These are phyloP conservation scores for Skeletonema potamos DNA, from an alignment of 108 stramenopile species.

Conservation along the genomic window DNA sequence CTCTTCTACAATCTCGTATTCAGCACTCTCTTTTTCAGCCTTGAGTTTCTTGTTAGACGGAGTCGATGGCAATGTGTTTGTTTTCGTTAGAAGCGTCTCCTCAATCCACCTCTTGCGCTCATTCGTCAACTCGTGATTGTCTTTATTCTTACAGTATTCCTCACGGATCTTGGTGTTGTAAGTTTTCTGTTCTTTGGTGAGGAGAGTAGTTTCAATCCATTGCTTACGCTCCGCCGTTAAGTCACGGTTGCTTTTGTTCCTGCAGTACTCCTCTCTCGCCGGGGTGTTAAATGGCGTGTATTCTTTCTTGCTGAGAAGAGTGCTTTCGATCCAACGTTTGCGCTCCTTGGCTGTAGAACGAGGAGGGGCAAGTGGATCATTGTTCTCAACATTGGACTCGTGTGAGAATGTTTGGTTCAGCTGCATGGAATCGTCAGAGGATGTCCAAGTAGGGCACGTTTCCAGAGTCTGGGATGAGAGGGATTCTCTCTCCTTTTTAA, in stretches of 20 bases:
- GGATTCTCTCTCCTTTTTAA: conserved; percentile 1
- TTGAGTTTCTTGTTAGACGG: not conserved
- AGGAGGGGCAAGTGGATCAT: not conserved
- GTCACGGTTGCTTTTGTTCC: not conserved
- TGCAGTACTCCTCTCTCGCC: not conserved
- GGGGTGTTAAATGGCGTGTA: not conserved
- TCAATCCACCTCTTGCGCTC: conserved; percentile 4
- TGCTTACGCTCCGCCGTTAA: not conserved
- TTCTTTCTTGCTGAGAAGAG: not conserved
- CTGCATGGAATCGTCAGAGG: not conserved
- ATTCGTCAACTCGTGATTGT: not conserved
- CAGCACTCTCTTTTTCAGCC: not conserved
- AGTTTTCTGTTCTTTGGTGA: not conserved
- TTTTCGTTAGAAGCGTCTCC: not conserved
- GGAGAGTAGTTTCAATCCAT: not conserved
- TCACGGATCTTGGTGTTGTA: not conserved
- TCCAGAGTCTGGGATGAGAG: not conserved
- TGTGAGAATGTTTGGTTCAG: not conserved
- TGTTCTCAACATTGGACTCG: not conserved
- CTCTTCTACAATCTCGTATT: not conserved
- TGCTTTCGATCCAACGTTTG: not conserved
- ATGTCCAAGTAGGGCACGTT: not conserved
- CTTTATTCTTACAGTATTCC: not conserved
- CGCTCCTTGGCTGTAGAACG: not conserved
- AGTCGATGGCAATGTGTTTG: not conserved